phyloP scores from a whole-genome alignment of 495 filamentous ascomycete genomes.

The Haplographium delicatum region DNA sequence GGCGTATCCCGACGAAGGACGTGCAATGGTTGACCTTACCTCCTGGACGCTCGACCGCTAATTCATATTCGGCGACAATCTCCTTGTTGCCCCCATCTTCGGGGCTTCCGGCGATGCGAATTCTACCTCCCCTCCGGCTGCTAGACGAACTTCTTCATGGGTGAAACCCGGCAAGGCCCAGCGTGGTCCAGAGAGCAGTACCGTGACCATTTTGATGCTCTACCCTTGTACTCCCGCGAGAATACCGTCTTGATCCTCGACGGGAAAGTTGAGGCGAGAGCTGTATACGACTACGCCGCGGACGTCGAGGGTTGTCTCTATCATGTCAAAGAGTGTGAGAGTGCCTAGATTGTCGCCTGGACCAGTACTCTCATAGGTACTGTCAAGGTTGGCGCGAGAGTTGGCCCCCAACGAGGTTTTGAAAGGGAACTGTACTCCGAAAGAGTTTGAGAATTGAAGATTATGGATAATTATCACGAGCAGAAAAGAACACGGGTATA shows the following conservation, averaged over 20 bases:
- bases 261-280: too few species aligned
- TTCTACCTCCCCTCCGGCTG: constrained; percentile 56
- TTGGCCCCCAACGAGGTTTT: too few species aligned
- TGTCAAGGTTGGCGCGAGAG: too few species aligned
- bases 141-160: constrained; percentile 45
- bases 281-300: too few species aligned
- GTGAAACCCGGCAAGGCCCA: constrained; percentile 35
- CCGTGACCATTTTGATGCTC: constrained; percentile 32
- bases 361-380: too few species aligned
- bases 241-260: constrained; percentile 38
- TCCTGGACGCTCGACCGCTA: constrained; percentile 57
- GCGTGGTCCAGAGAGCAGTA: constrained; percentile 42
- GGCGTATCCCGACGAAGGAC: constrained; percentile 56
- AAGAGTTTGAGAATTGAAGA: too few species aligned
- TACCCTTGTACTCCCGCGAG: constrained; percentile 42
- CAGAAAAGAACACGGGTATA: too few species aligned
- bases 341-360: too few species aligned
- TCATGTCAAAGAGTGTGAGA: too few species aligned
- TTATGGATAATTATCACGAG: too few species aligned
- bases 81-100: constrained; percentile 56
- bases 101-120: constrained; percentile 49
- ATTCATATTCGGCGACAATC: constrained; percentile 55
- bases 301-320: too few species aligned
- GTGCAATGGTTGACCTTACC: constrained; percentile 56
- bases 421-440: too few species aligned